These are phyloP conservation scores for Heterobasidion annosum DNA, from an alignment of 1,284 basidiomycete genomes.

Conservation along the genomic window DNA sequence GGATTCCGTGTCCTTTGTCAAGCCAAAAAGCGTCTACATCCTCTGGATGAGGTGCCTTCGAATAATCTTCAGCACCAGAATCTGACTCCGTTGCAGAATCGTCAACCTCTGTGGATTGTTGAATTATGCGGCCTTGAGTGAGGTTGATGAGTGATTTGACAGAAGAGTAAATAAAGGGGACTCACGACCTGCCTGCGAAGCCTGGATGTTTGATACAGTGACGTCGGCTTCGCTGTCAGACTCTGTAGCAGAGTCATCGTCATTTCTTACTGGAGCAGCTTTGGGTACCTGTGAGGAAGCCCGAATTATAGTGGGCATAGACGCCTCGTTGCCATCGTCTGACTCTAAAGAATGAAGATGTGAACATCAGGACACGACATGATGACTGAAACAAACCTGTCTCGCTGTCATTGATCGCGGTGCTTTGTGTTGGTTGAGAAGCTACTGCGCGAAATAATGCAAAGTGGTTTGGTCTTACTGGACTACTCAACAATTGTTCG, in stretches of 20 bases:
- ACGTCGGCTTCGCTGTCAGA: slow-evolving; percentile 7
- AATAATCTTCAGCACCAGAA: slow-evolving; percentile 18
- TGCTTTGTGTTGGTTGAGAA: neutral
- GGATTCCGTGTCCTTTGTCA: slow-evolving; percentile 33
- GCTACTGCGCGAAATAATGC: neutral
- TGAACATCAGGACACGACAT: neutral
- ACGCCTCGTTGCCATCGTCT: neutral
- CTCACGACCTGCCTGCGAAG: neutral
- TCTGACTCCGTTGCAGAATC: slow-evolving; percentile 37
- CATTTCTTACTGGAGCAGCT: neutral
- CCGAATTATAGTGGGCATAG: too few species aligned
- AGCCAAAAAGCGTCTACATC: slow-evolving; percentile 32
- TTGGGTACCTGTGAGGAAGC: too few species aligned
- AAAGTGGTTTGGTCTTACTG: slow-evolving; percentile 1
- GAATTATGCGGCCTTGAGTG: neutral
- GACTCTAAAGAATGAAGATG: slow-evolving; percentile 5
- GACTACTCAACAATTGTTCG: slow-evolving; percentile 2
- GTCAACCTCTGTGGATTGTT: neutral
- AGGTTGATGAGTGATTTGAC: neutral
- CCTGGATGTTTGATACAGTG: neutral
- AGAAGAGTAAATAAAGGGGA: neutral
- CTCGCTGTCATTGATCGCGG: slow-evolving; percentile 4
- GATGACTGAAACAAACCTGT: slow-evolving; percentile 8
- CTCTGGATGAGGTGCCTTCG: slow-evolving; percentile 23
- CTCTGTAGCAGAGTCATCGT: slow-evolving; percentile 29